Conservation (phyloP, 2,329 filamentous ascomycete species). For the Aurifilum marmelostoma region DNA sequence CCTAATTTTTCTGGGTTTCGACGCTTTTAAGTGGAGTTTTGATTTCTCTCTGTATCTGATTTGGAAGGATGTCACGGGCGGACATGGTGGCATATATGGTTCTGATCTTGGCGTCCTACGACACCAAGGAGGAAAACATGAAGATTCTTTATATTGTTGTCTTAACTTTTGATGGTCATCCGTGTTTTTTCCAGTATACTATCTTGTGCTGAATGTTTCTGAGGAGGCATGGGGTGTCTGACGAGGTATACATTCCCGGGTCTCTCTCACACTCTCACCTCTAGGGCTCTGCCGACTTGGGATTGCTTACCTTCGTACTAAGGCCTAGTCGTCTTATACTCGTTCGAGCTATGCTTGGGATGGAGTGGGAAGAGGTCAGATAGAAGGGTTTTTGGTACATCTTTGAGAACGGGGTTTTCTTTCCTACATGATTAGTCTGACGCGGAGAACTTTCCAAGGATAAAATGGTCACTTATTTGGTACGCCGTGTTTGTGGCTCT, state of each 20-base stretch:
- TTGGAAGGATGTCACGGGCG: not conserved
- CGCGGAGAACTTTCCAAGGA: not conserved
- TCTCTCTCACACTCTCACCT: not conserved
- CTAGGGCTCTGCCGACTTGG: not conserved
- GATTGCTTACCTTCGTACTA: not conserved
- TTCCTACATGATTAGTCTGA: not conserved
- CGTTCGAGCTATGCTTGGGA: not conserved
- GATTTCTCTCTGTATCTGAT: not conserved
- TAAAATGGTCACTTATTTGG: not conserved
- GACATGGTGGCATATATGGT: not conserved
- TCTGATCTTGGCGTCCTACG: not conserved
- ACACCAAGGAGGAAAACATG: not conserved
- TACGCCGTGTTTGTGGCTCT: too few species aligned
- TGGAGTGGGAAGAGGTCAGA: not conserved
- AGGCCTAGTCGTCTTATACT: not conserved
- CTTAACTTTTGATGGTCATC: not conserved
- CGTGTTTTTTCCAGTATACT: not conserved
- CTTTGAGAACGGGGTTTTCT: too few species aligned
- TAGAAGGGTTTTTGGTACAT: too few species aligned
- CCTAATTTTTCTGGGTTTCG: not conserved
- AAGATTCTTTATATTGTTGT: not conserved
- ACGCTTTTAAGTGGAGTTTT: slow-evolving; percentile 2
- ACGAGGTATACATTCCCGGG: not conserved
- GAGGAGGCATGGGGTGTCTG: not conserved
- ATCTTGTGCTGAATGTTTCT: not conserved